Conservation (phyloP, 148 eudicot species). For the Agrostemma githago region DNA sequence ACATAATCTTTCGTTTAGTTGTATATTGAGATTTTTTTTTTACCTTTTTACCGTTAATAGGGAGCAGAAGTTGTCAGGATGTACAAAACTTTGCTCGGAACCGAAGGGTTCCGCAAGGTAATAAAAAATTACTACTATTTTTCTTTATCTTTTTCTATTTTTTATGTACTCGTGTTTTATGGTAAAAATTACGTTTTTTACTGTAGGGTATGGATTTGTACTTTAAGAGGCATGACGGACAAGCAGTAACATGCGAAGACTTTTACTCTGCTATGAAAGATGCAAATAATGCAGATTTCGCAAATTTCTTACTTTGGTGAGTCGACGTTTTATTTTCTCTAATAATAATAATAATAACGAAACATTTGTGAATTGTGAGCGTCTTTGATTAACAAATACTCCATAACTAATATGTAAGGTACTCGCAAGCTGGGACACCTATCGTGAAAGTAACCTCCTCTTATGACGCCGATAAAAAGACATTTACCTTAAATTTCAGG, state of each 20-base stretch:
- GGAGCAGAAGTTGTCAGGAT: slow-evolving; percentile 99
- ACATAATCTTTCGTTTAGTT: not conserved
- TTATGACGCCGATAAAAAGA: slow-evolving; percentile 67
- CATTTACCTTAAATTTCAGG: slow-evolving; percentile 81
- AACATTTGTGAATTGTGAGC: not conserved
- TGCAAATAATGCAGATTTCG: slow-evolving; percentile 87
- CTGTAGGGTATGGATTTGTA: slow-evolving; percentile 92
- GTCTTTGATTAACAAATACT: slow-evolving; percentile 12
- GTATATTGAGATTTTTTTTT: not conserved
- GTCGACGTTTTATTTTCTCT: slow-evolving; percentile 5
- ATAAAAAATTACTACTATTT: not conserved
- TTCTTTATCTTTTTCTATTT: not conserved
- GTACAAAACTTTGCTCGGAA: slow-evolving; percentile 93
- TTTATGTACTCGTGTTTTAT: not conserved
- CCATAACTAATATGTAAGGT: slow-evolving; percentile 41
- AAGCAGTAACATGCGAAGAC: slow-evolving; percentile 98
- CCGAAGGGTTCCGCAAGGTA: slow-evolving; percentile 89
- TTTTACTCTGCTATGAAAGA: slow-evolving; percentile 96
- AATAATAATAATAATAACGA: not conserved
- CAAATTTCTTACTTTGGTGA: slow-evolving; percentile 88
- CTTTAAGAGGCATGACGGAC: slow-evolving; percentile 95
- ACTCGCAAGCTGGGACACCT: slow-evolving; percentile 99
- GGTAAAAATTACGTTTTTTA: slow-evolving; percentile 3
- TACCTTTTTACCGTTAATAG: slow-evolving; percentile 28
- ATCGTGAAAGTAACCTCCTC: slow-evolving; percentile 63